These are phyloP conservation scores for Lasiodiplodia citricola DNA, from an alignment of 2,329 filamentous ascomycete species.

Conservation along the genomic window DNA sequence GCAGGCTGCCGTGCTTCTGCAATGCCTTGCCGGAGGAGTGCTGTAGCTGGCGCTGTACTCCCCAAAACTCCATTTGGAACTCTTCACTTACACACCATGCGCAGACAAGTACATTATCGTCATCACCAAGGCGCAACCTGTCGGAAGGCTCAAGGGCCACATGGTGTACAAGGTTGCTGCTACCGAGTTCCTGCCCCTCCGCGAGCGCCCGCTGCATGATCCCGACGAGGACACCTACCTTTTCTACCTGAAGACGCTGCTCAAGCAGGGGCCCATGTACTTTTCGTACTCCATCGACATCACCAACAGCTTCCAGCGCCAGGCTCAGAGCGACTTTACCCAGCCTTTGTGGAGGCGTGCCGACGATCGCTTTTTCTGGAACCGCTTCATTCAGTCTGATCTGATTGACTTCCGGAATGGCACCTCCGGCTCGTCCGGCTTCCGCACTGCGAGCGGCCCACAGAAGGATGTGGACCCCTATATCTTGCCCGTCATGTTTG, in stretches of 20 bases:
- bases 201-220: slow-evolving; percentile 89
- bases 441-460: slow-evolving; percentile 67
- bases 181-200: slow-evolving; percentile 91
- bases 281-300: slow-evolving; percentile 98
- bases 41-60: not conserved
- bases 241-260: slow-evolving; percentile 76
- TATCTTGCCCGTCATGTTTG: slow-evolving; percentile 94
- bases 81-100: slow-evolving; percentile 11
- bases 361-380: slow-evolving; percentile 99
- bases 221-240: slow-evolving; percentile 94
- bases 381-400: slow-evolving; percentile 88
- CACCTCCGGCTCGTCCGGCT: slow-evolving; percentile 51
- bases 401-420: slow-evolving; percentile 85
- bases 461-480: slow-evolving; percentile 85
- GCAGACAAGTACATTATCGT: slow-evolving; percentile 96
- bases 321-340: slow-evolving; percentile 74
- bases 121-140: slow-evolving; percentile 90
- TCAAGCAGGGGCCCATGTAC: slow-evolving; percentile 89
- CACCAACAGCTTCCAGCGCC: slow-evolving; percentile 95
- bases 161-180: slow-evolving; percentile 93
- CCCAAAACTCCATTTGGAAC: not conserved
- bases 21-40: slow-evolving; percentile 5
- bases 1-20: slow-evolving; percentile 31
- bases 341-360: slow-evolving; percentile 87
- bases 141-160: slow-evolving; percentile 91